Evolutionary conservation across 2,329 filamentous ascomycete genomes (phyloP), one percentile per base, ranked within the genome.

Genomic region (Fusarium nodosum): DNA sequence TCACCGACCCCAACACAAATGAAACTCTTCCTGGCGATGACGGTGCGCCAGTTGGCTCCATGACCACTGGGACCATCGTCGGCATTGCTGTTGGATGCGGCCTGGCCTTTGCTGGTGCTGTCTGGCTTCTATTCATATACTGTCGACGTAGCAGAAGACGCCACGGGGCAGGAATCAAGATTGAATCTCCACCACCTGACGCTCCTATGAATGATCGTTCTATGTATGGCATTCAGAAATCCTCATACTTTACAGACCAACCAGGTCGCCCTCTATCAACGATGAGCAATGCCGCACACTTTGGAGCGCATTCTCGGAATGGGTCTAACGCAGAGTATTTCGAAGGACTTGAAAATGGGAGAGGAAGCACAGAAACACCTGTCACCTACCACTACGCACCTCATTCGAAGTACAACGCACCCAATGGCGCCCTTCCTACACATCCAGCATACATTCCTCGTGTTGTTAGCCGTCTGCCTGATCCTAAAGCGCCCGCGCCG

Each of bases 61-160:
- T 87, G 73, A 81, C 82, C 0, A 81, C 81, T 0, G 82, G 83
- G 4, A 82, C 83, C n/a, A 85, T 87, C n/a, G 83, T 84, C 0
- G 86, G 86, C 20, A 88, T 89, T 47, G 81, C 79, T 1, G 74
- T 87, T 1, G 86, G 83, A 16, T 82, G 79, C 8, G 78, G 78
- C 0, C 75, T 85, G 0, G 72, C 83, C 2, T 74, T 87, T 7
- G 34, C 85, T 8, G 79, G 82, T 1, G 81, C 79, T 3, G 66
- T 77, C 1, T 80, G 75, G 4, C 78, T 88, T 1, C 83, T 88
- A 53, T 69, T 80, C 53, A 64, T 87, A 3, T 83, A 88, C 75
- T 84, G 82, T 69, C 80, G 82, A 11, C 79, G 78, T 12, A 45
- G 4, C 7, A 64, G 64, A 8, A 0, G 20, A 2, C 56, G 60